Evolutionary conservation across 148 eudicot genomes (phyloP), one percentile per base, ranked within the genome.

Genomic region (Chenopodium album): DNA sequence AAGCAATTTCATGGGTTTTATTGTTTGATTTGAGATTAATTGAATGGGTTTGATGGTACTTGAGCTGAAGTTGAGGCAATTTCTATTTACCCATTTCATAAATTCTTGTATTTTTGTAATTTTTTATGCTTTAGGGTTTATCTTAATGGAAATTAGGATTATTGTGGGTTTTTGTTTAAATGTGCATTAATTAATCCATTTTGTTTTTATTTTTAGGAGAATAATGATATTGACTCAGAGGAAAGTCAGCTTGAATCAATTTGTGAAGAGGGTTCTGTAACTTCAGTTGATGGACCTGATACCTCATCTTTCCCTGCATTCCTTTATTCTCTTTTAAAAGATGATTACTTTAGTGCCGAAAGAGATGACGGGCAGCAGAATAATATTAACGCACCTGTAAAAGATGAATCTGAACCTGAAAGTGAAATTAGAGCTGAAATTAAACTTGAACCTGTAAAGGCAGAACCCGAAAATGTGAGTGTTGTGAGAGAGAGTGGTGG

Each of bases 251-350:
- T 44, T 60, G 89, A 87, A 68, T 78, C 90, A 52, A 81, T 65
- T 82, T 59, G 87, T 59, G 92, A 92, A 81, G 97, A 90, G 73
- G 84, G 84, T 65, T 77, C 88, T 60, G 80, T 52, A 66, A 86
- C 74, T 71, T 83, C 89, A 73, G 87, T 76, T 52, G 91, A 87
- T 5, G 99, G 94, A 78, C 99, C 99, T 16, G 99, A 96, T 88
- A 96, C 99, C 26, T 94, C 99, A 70, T 96, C 99, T 44, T 95
- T 95, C 78, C 74, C 97, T 28, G 99, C 99, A 50, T 96, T 96
- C 77, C 87, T 96, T 2, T 88, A 84, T 81, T 91, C 98, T 28
- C 79, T 96, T 9, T 65, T 96, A 68, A 85, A 85, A 75, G 87
- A 85, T 78, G 85, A 85, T 44, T 85, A 85, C 82, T 85, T 85